phyloP scores from a whole-genome alignment of 116 monocot genomes.

The Dioscorea cayenensis region DNA sequence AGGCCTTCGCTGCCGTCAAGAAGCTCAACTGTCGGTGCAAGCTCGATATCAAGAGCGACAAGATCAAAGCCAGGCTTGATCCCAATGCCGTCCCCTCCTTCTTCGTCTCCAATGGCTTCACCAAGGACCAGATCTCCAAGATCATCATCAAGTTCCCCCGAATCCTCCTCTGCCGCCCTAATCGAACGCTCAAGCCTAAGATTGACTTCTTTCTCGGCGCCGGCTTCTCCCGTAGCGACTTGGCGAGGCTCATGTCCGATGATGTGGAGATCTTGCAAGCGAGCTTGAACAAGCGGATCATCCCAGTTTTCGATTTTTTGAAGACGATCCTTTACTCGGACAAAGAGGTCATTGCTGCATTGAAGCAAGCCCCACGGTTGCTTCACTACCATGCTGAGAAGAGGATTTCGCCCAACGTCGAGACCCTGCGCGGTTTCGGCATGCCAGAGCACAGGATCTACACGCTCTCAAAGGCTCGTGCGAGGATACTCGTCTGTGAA shows the following conservation, averaged over 20 bases:
- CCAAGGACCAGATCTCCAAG: slow-evolving; percentile 16
- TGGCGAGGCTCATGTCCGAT: slow-evolving; percentile 17
- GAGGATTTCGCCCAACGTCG: slow-evolving; percentile 13
- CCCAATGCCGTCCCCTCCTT: slow-evolving; percentile 35
- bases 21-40: slow-evolving; percentile 1
- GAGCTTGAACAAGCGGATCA: slow-evolving; percentile 15
- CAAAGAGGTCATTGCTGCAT: background rate
- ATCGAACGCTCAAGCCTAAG: slow-evolving; percentile 38
- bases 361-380: slow-evolving; percentile 1
- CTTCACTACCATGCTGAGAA: slow-evolving; percentile 8
- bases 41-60: background rate
- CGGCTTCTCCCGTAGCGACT: slow-evolving; percentile 19
- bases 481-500: background rate
- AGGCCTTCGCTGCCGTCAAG: slow-evolving; percentile 16
- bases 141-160: slow-evolving; percentile 17
- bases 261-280: slow-evolving; percentile 11
- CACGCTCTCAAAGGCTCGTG: slow-evolving; percentile 1
- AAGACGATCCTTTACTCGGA: slow-evolving; percentile 5
- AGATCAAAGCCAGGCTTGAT: slow-evolving; percentile 17
- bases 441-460: slow-evolving; percentile 3
- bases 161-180: slow-evolving; percentile 22
- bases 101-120: slow-evolving; percentile 29
- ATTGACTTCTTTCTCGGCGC: slow-evolving; percentile 31
- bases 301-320: slow-evolving; percentile 14
- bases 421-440: slow-evolving; percentile 17